Percentiles rank a stretch among this genome's conserved stretches.
Conservation (phyloP, 805 yeast genomes). For the Wickerhamiella musiphila region DNA sequence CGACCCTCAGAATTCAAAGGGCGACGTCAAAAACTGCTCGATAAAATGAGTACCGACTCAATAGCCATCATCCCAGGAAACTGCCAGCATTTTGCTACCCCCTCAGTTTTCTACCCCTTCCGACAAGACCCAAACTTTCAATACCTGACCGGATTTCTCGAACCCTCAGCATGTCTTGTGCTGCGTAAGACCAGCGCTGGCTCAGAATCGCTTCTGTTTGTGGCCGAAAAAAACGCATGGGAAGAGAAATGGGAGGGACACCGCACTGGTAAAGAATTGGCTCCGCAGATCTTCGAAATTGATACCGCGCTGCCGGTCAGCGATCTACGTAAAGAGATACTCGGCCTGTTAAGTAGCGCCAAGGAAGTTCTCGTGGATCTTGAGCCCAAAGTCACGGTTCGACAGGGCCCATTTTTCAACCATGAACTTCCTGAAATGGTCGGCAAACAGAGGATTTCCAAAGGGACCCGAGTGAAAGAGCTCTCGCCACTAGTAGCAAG, state of each 20-base stretch:
- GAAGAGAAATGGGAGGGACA: conserved; percentile 93
- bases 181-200: conserved; percentile 22
- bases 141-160: conserved; percentile 84
- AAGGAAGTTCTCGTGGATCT: conserved; percentile 12
- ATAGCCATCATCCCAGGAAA: conserved; percentile 62
- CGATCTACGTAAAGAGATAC: conserved; percentile 7
- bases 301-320: conserved; percentile 37
- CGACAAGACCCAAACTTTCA: conserved; percentile 82
- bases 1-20: conserved; percentile 64
- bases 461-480: neutral
- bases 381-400: conserved; percentile 12
- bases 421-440: conserved; percentile 12
- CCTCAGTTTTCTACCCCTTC: conserved; percentile 79
- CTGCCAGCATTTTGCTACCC: conserved; percentile 62
- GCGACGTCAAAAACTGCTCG: conserved; percentile 46
- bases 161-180: conserved; percentile 57
- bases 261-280: conserved; percentile 75
- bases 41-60: conserved; percentile 40
- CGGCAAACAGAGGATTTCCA: conserved; percentile 1
- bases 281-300: conserved; percentile 69
- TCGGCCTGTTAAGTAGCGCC: conserved; percentile 7
- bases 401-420: conserved; percentile 12
- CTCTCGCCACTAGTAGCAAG: conserved; percentile 14
- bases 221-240: conserved; percentile 61
- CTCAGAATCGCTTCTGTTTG: conserved; percentile 56